Percentiles rank a stretch among this genome's conserved stretches.
Conservation (phyloP, 108 stramenopile species). For the Cafeteria roenbergensis region DNA sequence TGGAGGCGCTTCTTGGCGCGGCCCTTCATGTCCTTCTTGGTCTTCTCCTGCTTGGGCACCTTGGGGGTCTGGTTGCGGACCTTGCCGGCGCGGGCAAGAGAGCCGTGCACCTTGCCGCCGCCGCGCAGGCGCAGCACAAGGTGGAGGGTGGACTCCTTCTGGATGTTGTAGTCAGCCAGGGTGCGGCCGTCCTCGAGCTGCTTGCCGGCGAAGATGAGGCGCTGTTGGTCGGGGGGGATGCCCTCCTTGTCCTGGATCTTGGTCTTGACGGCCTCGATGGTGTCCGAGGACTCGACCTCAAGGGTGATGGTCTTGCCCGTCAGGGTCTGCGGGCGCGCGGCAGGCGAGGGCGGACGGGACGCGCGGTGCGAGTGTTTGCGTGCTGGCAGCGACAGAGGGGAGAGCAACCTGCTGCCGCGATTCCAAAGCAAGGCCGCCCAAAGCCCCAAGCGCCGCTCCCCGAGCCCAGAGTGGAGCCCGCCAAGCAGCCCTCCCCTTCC, state of each 20-base stretch:
- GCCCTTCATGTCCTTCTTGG: constrained; percentile 80
- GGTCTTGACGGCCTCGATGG: constrained; percentile 93
- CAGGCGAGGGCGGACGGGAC: too few relatives aligned
- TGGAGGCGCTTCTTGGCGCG: constrained; percentile 99
- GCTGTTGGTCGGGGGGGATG: constrained; percentile 88
- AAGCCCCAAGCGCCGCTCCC: too few relatives aligned
- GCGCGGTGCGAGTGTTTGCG: too few relatives aligned
- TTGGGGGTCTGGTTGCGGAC: constrained; percentile 99
- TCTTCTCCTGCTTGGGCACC: constrained; percentile 78
- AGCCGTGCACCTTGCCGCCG: constrained; percentile 97
- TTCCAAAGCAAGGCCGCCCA: too few relatives aligned
- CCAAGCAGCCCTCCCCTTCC: too few relatives aligned
- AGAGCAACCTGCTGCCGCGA: too few relatives aligned
- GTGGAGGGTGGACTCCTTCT: constrained; percentile 88
- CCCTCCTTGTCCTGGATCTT: constrained; percentile 99
- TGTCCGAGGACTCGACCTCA: constrained; percentile 95
- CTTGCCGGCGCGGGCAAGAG: constrained; percentile 99
- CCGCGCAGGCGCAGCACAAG: constrained; percentile 76
- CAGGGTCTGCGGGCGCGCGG: too few relatives aligned
- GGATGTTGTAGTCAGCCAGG: constrained; percentile 79
- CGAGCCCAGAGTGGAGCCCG: too few relatives aligned
- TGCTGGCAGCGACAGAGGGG: too few relatives aligned
- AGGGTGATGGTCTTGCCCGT: constrained; percentile 94
- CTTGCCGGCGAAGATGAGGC: constrained; percentile 85
- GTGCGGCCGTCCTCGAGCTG: constrained; percentile 81